Base-by-base conservation (phyloP, 2,329 filamentous ascomycete species). In the Hymenoscyphus occultus region DNA sequence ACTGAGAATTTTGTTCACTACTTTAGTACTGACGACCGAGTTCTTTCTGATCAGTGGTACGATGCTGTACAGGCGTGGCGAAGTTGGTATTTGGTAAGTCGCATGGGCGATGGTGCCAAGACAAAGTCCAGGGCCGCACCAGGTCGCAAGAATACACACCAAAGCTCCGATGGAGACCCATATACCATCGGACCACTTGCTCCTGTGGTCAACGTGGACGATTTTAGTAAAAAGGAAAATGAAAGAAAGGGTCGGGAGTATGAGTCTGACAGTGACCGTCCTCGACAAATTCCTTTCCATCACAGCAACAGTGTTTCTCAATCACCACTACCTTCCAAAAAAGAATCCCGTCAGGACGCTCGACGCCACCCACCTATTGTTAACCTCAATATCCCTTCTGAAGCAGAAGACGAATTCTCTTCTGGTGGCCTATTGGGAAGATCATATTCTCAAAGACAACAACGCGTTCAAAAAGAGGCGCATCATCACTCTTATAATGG, bases 1-100 rank as follows among this genome's bases (percentile, higher is more conserved):
- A 90, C 89, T 2, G 88, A 91, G 61, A 94, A 94, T 71, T 98
- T 92, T 74, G 90, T 96, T 2, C 94, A 98, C 74, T 97, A 94
- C 78, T 96, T 98, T 78, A 89, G 87, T 65, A 92, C 90, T 1
- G 91, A 92, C 56, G 91, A 97, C 71, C 79, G 83, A 5, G 76
- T 80, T 0, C 77, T 87, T 0, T 91, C 91, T 0, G 82, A 84
- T n/a, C 79, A 80, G 14, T 97, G 94, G 78, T 88, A 90, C 72
- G 81, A 84, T 16, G 83, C 84, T 31, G 83, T 96, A 1, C 92
- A 97, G 67, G 80, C 79, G 48, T 97, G 93, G 93, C 86, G 94
- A 65, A 96, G 91, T 76, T 97, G 93, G 92, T 97, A 97, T 73
- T 79, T 97, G 7, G 90, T 92, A 56, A 88, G 91, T 71, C 87